Conservation (phyloP, 176 grass and related monocot genomes). For the Alopecurus myosuroides region DNA sequence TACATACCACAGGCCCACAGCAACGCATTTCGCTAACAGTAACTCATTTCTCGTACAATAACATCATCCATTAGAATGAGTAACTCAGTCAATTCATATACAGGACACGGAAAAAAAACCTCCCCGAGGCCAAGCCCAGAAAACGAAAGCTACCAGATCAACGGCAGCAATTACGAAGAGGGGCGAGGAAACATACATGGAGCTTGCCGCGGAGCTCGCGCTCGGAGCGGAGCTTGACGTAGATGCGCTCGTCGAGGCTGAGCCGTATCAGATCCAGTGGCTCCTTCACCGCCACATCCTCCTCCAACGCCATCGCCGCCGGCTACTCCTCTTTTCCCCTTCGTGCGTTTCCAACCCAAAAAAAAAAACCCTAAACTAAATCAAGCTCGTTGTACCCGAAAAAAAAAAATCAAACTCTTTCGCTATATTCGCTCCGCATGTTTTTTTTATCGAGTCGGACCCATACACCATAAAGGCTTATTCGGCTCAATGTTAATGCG, state of each 20-base stretch:
- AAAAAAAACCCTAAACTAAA: conserved; percentile 24
- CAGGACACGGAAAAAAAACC: not conserved
- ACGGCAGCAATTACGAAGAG: not conserved
- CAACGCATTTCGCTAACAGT: too few species aligned
- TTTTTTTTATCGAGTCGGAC: not conserved
- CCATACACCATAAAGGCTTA: not conserved
- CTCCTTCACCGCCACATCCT: conserved; percentile 95
- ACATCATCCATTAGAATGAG: not conserved
- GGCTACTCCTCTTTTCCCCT: not conserved
- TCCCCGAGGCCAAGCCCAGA: not conserved
- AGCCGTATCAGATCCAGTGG: conserved; percentile 97
- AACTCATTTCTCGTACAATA: not conserved
- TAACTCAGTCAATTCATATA: not conserved
- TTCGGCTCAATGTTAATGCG: not conserved
- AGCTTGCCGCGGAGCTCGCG: conserved; percentile 98
- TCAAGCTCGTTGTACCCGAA: too few species aligned
- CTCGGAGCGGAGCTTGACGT: conserved; percentile 95
- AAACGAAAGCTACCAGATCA: not conserved
- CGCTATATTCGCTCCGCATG: not conserved
- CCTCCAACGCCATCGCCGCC: conserved; percentile 45
- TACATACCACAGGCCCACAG: not conserved
- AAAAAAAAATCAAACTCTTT: not conserved
- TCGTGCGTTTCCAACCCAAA: not conserved
- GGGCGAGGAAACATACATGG: conserved; percentile 43
- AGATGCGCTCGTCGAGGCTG: conserved; percentile 99